Evolutionary conservation across 2,329 filamentous ascomycete species (phyloP).

Genomic region (Lecanicillium sp.): DNA sequence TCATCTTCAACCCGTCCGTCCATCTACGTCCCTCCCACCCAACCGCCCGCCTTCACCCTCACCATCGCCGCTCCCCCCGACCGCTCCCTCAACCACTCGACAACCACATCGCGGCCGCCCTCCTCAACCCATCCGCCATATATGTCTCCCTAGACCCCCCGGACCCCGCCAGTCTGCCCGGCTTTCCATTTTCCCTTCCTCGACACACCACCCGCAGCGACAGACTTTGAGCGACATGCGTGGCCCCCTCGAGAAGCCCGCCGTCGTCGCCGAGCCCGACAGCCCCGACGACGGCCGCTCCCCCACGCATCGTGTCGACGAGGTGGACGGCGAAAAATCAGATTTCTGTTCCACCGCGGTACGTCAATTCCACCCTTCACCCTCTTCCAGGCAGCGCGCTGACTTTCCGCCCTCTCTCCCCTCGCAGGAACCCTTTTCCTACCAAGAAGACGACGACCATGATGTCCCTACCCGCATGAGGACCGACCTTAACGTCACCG

Average conservation of each 20-base stretch:
- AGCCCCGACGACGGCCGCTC: not conserved
- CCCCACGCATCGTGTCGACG: constrained; percentile 5
- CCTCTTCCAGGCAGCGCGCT: not conserved
- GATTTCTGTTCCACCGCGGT: constrained; percentile 8
- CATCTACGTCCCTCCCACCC: too few species aligned
- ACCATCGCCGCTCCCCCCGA: not conserved
- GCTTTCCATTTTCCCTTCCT: not conserved
- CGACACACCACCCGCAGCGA: not conserved
- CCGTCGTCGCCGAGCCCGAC: constrained; percentile 5
- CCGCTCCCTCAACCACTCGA: too few species aligned
- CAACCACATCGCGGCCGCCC: not conserved
- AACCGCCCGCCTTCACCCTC: too few species aligned
- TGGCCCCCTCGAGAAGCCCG: constrained; percentile 10
- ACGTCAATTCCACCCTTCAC: not conserved
- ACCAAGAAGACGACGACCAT: constrained; percentile 32
- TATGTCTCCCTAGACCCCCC: not conserved
- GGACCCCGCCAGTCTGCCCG: constrained; percentile 2
- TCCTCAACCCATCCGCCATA: not conserved
- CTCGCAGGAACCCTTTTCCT: constrained; percentile 31
- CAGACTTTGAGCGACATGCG: constrained; percentile 1
- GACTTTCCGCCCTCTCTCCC: not conserved
- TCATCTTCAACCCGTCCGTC: too few species aligned
- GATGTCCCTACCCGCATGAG: constrained; percentile 20
- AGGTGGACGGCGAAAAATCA: constrained; percentile 9
- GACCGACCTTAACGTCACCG: constrained; percentile 38